phyloP scores from a whole-genome alignment of 352 stramenopile species.

The Phytophthora gonapodyides region DNA sequence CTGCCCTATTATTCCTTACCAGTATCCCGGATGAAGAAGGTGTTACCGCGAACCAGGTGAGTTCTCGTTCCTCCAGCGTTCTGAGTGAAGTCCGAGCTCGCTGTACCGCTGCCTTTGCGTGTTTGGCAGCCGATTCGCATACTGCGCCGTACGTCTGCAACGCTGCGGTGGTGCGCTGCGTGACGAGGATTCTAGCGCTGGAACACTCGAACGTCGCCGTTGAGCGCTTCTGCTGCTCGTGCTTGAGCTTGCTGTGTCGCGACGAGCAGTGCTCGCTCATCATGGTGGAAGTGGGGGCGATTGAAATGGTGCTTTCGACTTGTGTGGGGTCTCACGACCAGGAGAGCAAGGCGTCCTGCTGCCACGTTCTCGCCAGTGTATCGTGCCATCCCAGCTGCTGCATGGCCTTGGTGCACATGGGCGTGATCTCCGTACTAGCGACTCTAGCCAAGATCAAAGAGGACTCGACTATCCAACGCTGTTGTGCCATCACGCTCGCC shows the following conservation, averaged over 20 bases:
- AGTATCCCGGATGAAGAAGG: constrained; percentile 18
- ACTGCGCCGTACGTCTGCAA: constrained; percentile 48
- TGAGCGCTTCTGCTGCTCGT: constrained; percentile 73
- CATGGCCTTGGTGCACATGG: constrained; percentile 50
- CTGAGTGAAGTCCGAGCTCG: constrained; percentile 60
- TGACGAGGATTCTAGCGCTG: constrained; percentile 53
- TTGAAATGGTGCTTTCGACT: constrained; percentile 62
- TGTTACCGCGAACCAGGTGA: neutral
- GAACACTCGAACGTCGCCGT: constrained; percentile 63
- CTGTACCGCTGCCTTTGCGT: constrained; percentile 67
- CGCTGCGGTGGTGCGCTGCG: constrained; percentile 55
- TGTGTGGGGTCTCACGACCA: constrained; percentile 65
- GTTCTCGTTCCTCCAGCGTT: constrained; percentile 2
- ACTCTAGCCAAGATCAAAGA: constrained; percentile 62
- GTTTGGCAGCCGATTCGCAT: constrained; percentile 52
- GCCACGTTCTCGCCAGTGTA: constrained; percentile 75
- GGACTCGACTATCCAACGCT: constrained; percentile 55
- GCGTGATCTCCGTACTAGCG: constrained; percentile 58
- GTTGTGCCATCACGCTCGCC: constrained; percentile 68
- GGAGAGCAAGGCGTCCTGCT: constrained; percentile 75
- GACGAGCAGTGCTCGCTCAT: constrained; percentile 67
- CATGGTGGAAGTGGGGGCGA: constrained; percentile 51
- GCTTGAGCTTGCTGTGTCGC: constrained; percentile 69
- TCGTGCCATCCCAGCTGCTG: constrained; percentile 72
- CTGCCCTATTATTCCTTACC: constrained; percentile 62